Evolutionary conservation across 768 basidiomycete genomes (phyloP).

Genomic region (Leccinum uliginosum): DNA sequence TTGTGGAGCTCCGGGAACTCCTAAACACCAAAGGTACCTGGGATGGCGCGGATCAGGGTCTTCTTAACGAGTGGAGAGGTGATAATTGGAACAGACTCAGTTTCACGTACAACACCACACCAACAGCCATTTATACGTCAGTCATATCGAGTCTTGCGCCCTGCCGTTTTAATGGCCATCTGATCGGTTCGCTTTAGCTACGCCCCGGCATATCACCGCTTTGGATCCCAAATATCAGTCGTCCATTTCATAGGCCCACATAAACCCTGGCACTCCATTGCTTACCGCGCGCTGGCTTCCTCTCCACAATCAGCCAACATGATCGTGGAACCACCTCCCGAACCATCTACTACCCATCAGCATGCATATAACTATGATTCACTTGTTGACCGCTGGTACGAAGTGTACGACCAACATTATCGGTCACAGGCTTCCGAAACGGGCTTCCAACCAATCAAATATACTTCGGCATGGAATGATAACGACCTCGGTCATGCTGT

Average conservation of each 20-base stretch:
- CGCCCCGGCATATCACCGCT: conserved; percentile 94
- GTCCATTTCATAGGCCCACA: conserved; percentile 95
- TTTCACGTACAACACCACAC: conserved; percentile 98
- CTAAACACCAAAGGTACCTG: conserved; percentile 80
- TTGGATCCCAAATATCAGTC: conserved; percentile 78
- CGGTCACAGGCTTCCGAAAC: conserved; percentile 50
- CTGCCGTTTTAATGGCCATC: conserved; percentile 24
- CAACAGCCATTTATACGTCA: conserved; percentile 94
- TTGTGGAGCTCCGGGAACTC: conserved; percentile 64
- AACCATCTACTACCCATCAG: conserved; percentile 20
- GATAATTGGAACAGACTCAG: conserved; percentile 88
- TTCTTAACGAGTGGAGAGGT: conserved; percentile 93
- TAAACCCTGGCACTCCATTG: conserved; percentile 87
- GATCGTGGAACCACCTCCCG: conserved; percentile 23
- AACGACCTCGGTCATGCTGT: not conserved
- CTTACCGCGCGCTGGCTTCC: conserved; percentile 61
- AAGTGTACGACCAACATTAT: conserved; percentile 85
- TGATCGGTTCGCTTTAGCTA: conserved; percentile 52
- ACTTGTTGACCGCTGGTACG: conserved; percentile 88
- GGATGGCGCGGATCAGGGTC: conserved; percentile 98
- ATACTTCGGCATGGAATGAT: conserved; percentile 74
- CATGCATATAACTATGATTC: conserved; percentile 72
- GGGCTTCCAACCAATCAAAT: conserved; percentile 51
- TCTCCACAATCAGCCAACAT: conserved; percentile 29
- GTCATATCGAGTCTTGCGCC: conserved; percentile 32